phyloP scores from a whole-genome alignment of 345 rosid species.

The Boechera divaricarpa region DNA sequence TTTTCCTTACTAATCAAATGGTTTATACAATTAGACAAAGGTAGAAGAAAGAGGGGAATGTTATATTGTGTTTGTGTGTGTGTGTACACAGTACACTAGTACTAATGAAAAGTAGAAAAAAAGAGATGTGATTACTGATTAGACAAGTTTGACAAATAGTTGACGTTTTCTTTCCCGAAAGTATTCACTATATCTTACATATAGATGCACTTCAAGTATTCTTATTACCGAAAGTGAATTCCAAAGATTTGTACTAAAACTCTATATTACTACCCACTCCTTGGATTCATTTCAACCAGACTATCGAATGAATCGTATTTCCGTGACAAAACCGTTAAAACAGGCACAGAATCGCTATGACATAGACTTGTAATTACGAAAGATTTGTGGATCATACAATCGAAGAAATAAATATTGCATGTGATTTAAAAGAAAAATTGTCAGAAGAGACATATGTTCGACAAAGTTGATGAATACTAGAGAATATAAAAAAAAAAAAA shows the following conservation, averaged over 20 bases:
- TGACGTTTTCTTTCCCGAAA: neutral
- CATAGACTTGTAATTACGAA: neutral
- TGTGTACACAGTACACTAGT: neutral
- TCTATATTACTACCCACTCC: neutral
- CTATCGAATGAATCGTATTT: too few species aligned
- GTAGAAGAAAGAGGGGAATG: slow-evolving; percentile 24
- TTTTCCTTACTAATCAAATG: neutral
- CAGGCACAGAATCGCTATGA: neutral
- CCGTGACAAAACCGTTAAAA: neutral
- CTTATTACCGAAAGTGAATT: neutral
- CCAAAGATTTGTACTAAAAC: neutral
- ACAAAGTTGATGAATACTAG: slow-evolving; percentile 37
- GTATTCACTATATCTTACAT: neutral
- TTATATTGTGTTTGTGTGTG: slow-evolving; percentile 18
- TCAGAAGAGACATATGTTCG: slow-evolving; percentile 41
- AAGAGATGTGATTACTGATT: slow-evolving; percentile 5
- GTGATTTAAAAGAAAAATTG: slow-evolving; percentile 23
- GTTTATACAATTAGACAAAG: slow-evolving; percentile 34
- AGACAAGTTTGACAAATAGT: neutral
- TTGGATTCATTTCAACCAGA: neutral
- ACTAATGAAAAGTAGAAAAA: slow-evolving; percentile 4
- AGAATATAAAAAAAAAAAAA: neutral
- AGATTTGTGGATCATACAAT: neutral
- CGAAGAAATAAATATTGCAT: slow-evolving; percentile 27
- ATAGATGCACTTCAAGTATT: too few species aligned